Evolutionary conservation across 2,329 filamentous ascomycete genomes (phyloP).

Genomic region (Chaetomiaceae sp.): DNA sequence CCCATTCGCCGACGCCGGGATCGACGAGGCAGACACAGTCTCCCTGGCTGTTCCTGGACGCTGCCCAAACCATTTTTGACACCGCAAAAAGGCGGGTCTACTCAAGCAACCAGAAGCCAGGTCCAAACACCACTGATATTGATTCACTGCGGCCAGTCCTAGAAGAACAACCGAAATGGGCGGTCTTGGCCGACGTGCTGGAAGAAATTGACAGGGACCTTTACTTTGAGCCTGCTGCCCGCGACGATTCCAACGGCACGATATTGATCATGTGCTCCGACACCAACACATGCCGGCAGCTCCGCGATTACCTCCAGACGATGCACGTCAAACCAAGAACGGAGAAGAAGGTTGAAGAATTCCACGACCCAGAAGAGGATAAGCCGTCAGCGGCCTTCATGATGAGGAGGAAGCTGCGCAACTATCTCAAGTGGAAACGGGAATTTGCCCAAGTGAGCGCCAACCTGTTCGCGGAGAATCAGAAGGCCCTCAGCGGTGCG

Average conservation of each 20-base stretch:
- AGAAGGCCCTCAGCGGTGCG: conserved; percentile 67
- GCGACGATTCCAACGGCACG: conserved; percentile 83
- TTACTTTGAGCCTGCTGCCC: conserved; percentile 72
- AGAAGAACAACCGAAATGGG: conserved; percentile 95
- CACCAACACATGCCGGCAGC: conserved; percentile 76
- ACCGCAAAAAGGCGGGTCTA: conserved; percentile 87
- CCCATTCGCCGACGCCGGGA: conserved; percentile 81
- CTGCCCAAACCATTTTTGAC: conserved; percentile 89
- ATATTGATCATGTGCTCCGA: conserved; percentile 96
- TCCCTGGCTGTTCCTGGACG: conserved; percentile 94
- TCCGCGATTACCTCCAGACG: conserved; percentile 85
- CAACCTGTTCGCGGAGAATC: conserved; percentile 72
- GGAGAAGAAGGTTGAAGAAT: conserved; percentile 42
- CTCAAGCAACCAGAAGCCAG: conserved; percentile 58
- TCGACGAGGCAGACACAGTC: conserved; percentile 85
- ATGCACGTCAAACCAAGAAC: conserved; percentile 69
- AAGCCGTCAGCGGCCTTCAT: conserved; percentile 75
- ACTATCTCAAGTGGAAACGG: conserved; percentile 86
- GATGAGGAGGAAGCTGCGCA: conserved; percentile 82
- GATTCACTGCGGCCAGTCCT: conserved; percentile 73
- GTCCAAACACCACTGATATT: conserved; percentile 44
- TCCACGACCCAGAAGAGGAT: conserved; percentile 50
- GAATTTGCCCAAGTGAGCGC: conserved; percentile 83
- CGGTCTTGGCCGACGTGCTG: conserved; percentile 78
- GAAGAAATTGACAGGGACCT: conserved; percentile 90